Base-by-base conservation (phyloP, 2,329 filamentous ascomycete genomes). In the Ophiosphaerella herpotricha region DNA sequence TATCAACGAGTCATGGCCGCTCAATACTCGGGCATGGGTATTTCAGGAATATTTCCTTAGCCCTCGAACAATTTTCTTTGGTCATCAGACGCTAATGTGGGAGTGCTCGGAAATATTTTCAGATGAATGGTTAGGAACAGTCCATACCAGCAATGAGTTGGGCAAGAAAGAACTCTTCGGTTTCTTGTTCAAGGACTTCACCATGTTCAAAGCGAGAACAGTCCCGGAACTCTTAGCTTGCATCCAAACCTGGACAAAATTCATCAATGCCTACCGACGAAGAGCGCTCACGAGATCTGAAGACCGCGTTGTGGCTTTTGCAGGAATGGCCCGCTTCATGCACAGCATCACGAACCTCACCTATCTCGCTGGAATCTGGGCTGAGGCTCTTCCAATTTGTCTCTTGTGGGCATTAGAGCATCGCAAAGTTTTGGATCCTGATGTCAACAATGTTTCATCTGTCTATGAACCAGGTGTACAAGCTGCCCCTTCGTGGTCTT, bases 31-130 rank as follows among this genome's bases (percentile, higher is more conserved):
- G n/a, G 60, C 55, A 4, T 64, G 57, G 58, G 54, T 51, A 11
- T 57, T 57, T 8, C 60, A 64, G n/a, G 60, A 64, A 24, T 52
- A 59, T 13, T 40, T 58, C 1, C 35, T 64, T 0, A 40, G 45
- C 4, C 51, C 57, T 0, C 45, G 59, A 2, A 57, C 48, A 7
- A 41, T 62, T 4, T 35, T 58, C 1, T 46, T 55, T 12, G 57
- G 57, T 0, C 43, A 52, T 9, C 18, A 42, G 16, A 55, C 50
- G 5, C 29, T 59, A 2, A 56, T 57, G 43, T 60, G 42, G 37
- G 45, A 64, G 2, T 64, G 60, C 39, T 41, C 41, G 0, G 12
- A 50, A 7, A 21, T 39, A 3, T 60, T 55, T 14, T 52, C 39
- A 9, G 52, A 57, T 18, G 57, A 57, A 12, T 12, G 51, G 1